Evolutionary conservation across 108 stramenopile genomes (phyloP).

Genomic region (Stephanodiscus minutulus): DNA sequence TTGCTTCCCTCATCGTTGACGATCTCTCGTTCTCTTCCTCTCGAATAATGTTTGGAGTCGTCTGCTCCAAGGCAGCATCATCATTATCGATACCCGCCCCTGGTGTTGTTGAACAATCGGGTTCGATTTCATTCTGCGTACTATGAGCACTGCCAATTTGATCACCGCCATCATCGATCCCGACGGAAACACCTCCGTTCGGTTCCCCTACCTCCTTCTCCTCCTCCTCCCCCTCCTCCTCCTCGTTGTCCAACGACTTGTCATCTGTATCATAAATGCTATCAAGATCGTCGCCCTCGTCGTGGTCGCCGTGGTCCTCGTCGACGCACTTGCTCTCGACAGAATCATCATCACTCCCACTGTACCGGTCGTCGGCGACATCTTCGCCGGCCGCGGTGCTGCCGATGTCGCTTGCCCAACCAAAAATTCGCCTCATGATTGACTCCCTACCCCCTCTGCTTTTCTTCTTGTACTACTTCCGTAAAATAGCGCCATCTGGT

Average conservation of each 20-base stretch:
- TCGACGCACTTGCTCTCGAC: not conserved
- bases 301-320: not conserved
- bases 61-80: constrained; percentile 1
- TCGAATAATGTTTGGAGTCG: not conserved
- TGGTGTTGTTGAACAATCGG: not conserved
- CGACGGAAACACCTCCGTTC: not conserved
- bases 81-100: not conserved
- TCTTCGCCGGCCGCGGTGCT: not conserved
- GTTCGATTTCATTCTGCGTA: not conserved
- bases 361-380: not conserved
- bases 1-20: not conserved
- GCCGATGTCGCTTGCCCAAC: constrained; percentile 2
- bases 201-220: too few species aligned
- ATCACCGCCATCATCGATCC: not conserved
- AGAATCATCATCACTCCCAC: not conserved
- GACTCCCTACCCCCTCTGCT: too few species aligned
- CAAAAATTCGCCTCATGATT: constrained; percentile 13
- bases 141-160: not conserved
- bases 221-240: not conserved
- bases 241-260: not conserved
- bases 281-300: not conserved
- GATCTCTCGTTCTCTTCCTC: not conserved
- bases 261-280: not conserved
- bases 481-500: too few species aligned
- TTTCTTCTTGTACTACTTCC: too few species aligned